A percentile compares a stretch with the other conserved stretches of the same genome.
These are phyloP conservation scores for Euphorbia schlechtendalii DNA, from an alignment of 441 rosid genomes.

Conservation along the genomic window DNA sequence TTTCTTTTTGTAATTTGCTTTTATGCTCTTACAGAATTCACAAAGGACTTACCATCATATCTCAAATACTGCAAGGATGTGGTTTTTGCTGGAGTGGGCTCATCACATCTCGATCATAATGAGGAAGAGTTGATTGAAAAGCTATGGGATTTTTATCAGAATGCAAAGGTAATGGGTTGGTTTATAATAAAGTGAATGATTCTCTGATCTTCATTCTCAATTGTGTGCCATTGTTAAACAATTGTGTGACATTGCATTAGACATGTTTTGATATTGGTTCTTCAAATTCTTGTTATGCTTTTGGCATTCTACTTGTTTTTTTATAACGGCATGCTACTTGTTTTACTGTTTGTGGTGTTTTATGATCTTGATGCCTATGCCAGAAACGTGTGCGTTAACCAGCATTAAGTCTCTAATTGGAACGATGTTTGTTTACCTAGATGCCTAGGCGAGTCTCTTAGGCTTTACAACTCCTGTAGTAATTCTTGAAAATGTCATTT, in stretches of 20 bases:
- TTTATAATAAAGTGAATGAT: neutral
- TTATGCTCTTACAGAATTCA: conserved; percentile 28
- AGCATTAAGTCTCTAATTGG: too few relatives aligned
- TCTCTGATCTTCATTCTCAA: neutral
- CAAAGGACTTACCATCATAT: conserved; percentile 49
- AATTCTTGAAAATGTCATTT: too few relatives aligned
- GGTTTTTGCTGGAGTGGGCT: conserved; percentile 59
- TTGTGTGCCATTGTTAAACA: neutral
- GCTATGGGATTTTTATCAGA: conserved; percentile 50
- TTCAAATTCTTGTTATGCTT: neutral
- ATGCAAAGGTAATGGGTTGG: conserved; percentile 32
- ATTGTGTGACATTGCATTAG: neutral
- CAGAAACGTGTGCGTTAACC: too few relatives aligned
- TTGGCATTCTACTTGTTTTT: neutral
- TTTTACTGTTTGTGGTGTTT: too few relatives aligned
- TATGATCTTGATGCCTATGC: too few relatives aligned
- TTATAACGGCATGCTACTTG: too few relatives aligned
- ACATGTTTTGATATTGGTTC: neutral
- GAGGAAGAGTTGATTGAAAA: conserved; percentile 37
- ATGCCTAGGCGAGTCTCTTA: too few relatives aligned
- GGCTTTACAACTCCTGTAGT: too few relatives aligned
- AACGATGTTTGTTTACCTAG: too few relatives aligned
- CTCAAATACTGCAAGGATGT: conserved; percentile 58
- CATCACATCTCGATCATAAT: conserved; percentile 32
- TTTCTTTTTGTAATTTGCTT: neutral